Evolutionary conservation across 2,329 filamentous ascomycete genomes (phyloP).

Genomic region (Coleophoma eucalyptorum): DNA sequence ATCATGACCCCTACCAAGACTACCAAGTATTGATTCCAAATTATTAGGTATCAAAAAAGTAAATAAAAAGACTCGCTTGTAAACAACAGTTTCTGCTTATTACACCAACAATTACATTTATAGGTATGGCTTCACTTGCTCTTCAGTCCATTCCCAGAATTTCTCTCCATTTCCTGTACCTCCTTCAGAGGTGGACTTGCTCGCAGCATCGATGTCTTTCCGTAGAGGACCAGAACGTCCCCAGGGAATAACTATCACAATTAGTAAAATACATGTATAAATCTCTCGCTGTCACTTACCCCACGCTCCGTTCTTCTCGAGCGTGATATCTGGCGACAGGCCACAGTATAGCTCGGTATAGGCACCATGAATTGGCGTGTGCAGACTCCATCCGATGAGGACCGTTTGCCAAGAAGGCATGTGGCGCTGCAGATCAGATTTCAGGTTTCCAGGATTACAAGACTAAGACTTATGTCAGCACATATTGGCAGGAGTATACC

Average conservation of each 20-base stretch:
- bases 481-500: no score
- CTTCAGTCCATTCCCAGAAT: constrained; percentile 43
- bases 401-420: constrained; percentile 6
- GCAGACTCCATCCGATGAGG: constrained; percentile 8
- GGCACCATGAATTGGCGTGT: constrained; percentile 21
- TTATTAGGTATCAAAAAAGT: not conserved
- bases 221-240: constrained; percentile 32
- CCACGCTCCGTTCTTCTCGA: constrained; percentile 20
- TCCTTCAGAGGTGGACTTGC: constrained; percentile 29
- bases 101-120: not conserved
- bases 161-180: constrained; percentile 32
- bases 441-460: constrained; percentile 25
- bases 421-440: constrained; percentile 15
- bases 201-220: constrained; percentile 27
- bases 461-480: constrained; percentile 9
- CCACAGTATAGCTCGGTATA: constrained; percentile 26
- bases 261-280: not conserved
- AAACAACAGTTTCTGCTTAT: not conserved
- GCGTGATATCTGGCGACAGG: constrained; percentile 20
- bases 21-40: not conserved
- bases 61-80: not conserved
- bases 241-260: constrained; percentile 39
- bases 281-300: constrained; percentile 9
- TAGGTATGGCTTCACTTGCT: constrained; percentile 29
- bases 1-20: not conserved